Evolutionary conservation across 768 basidiomycete species (phyloP).

Genomic region (Suillus brevipes): DNA sequence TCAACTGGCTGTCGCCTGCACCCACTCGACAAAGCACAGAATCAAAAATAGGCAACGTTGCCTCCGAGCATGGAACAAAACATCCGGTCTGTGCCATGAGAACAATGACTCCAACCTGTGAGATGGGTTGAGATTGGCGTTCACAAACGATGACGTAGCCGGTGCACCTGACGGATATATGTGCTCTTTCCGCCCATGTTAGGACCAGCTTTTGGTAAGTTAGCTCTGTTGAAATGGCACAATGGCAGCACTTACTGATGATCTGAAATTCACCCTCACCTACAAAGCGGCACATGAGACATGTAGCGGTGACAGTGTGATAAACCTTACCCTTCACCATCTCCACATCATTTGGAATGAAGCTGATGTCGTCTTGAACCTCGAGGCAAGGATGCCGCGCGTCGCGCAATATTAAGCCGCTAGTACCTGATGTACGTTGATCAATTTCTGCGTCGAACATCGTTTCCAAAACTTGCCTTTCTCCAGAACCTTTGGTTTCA

Average conservation of each 20-base stretch:
- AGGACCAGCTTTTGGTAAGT: constrained; percentile 68
- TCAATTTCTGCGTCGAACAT: constrained; percentile 7
- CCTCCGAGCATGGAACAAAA: constrained; percentile 91
- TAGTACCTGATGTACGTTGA: constrained; percentile 54
- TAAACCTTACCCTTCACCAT: constrained; percentile 75
- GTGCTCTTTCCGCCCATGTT: constrained; percentile 99
- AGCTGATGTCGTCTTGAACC: constrained; percentile 91
- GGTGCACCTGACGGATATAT: constrained; percentile 81
- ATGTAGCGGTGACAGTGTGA: neutral
- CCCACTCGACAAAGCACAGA: constrained; percentile 95
- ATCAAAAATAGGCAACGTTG: constrained; percentile 89
- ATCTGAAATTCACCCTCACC: constrained; percentile 92
- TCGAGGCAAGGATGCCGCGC: constrained; percentile 97
- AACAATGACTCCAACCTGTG: constrained; percentile 90
- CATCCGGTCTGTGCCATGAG: constrained; percentile 96
- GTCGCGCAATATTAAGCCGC: constrained; percentile 76
- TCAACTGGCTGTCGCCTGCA: constrained; percentile 95
- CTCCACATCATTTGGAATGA: constrained; percentile 94
- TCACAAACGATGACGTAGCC: neutral
- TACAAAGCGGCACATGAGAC: constrained; percentile 25
- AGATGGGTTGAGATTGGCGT: neutral
- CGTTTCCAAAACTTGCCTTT: constrained; percentile 54
- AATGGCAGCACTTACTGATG: constrained; percentile 59
- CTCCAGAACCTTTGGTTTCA: constrained; percentile 78
- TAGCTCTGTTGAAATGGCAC: neutral